phyloP scores from a whole-genome alignment of 2,329 filamentous ascomycete species.

The Stemphylium lycopersici region DNA sequence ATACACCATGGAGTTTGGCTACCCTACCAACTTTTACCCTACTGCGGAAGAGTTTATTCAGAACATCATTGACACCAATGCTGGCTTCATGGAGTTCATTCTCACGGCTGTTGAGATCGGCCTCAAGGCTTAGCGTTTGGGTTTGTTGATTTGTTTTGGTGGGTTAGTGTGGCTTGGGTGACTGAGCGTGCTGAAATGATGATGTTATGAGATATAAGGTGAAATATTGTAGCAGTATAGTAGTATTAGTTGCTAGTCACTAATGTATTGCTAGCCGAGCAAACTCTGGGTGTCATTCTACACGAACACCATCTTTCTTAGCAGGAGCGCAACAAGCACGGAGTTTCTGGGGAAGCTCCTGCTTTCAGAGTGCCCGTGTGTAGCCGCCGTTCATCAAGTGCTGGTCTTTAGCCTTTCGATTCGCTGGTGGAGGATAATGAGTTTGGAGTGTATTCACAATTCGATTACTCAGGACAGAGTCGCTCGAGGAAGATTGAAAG shows the following conservation, averaged over 20 bases:
- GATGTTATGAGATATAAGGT: constrained; percentile 3
- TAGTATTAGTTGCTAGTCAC: not conserved
- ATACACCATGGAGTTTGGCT: constrained; percentile 51
- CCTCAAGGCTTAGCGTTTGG: constrained; percentile 25
- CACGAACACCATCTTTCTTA: not conserved
- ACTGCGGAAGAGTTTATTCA: constrained; percentile 48
- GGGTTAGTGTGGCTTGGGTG: not conserved
- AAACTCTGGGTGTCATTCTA: not conserved
- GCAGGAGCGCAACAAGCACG: too few relatives aligned
- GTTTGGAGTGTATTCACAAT: too few relatives aligned
- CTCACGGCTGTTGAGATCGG: constrained; percentile 45
- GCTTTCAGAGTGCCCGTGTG: too few relatives aligned
- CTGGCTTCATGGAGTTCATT: constrained; percentile 52
- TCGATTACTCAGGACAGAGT: too few relatives aligned
- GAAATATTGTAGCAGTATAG: not conserved
- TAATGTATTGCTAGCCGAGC: not conserved
- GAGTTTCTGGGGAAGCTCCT: too few relatives aligned
- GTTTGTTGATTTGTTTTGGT: not conserved
- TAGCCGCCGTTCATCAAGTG: too few relatives aligned
- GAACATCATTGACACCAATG: constrained; percentile 52
- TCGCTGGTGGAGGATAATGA: too few relatives aligned
- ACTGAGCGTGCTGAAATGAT: not conserved
- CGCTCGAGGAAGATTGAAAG: too few relatives aligned
- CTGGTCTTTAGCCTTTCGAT: too few relatives aligned
- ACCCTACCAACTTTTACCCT: constrained; percentile 51